Base-by-base conservation (phyloP, 148 eudicot genomes). In the Silene latifolia region DNA sequence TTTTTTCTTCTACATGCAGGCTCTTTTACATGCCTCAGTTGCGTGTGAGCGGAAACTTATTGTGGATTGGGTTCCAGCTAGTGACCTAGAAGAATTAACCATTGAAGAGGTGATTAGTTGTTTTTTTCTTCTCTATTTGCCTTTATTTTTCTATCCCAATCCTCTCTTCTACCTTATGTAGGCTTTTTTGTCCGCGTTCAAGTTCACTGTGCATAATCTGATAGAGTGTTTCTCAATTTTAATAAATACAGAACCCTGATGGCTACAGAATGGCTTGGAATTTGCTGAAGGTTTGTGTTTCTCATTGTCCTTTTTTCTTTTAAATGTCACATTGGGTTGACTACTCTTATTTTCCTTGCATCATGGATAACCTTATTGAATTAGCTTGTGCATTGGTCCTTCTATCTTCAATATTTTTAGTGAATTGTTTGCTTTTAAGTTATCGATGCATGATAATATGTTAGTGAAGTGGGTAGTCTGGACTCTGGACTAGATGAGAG, bases 11-110 rank as follows among this genome's bases (percentile, higher is more conserved):
- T 75, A 19, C 68, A 27, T 83, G 80, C 81, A 93, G 98, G 98
- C 98, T 72, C 93, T 93, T 84, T 69, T 90, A 84, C 98, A 96
- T 80, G 99, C 99, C 71, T 87, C 98, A 78, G 97, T 96, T 81
- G 86, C 90, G 63, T 88, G 93, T 71, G 77, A 25, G 51, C 85
- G 89, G 76, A 96, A 90, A 76, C 85, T 90, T 68, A 69, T 82
- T 68, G 74, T 96, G 15, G 92, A 90, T 73, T 92, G 94, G 97
- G 97, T 96, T 66, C 83, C 93, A 12, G 87, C 99, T 48, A 84
- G 89, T 84, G 98, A 96, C 80, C 99, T 96, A 63, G 99, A 96
- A 86, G 93, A 88, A 69, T 89, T 83, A 77, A 88, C 96, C 72
- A 76, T 82, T 54, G 71, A 53, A 19, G 92, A 96, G 97, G 99